Evolutionary conservation across 257 asterid species (phyloP), one percentile per base, ranked within the genome.

Genomic region (Solanum peruvianum): DNA sequence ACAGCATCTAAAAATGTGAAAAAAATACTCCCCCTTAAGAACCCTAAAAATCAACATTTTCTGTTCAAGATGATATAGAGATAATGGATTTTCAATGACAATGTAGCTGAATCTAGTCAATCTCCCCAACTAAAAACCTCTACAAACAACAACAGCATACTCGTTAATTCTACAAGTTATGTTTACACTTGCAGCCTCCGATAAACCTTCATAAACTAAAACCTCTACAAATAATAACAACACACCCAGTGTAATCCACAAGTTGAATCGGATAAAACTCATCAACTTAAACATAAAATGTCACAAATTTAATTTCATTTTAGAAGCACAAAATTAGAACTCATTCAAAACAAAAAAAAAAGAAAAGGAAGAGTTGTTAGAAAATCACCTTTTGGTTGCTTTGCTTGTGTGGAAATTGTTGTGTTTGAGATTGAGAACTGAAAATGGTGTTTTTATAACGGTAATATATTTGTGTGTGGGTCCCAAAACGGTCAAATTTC

Each of bases 401-500:
- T 8, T 47, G 60, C 39, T 77, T 77, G 4, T 77, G 23, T 27
- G 1, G 1, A 39, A 39, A 14, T n/a, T 44, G 15, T 77, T 44
- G 15, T 29, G 78, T 42, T 42, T 76, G 33, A 11, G 60, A 44
- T 44, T 25, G 39, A 25, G 84, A 25, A 66, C 77, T 80, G 87
- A 80, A 87, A 31, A 13, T 29, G 41, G 23, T 64, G 18, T 37
- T 87, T 27, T 44, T 39, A 86, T 8, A 88, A 88, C 92, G 94
- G 92, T 58, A 90, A 89, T 91, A 90, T 92, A 93, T 64, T 27
- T 7, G 62, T 49, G 6, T 23, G 42, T 27, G 76, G 84, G 87
- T 88, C 91, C 97, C 94, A 91, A 95, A 95, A 95, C 98, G 98
- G 96, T 93, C 97, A 88, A 78, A 25, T 78, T 77, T 15, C 15